phyloP scores from a whole-genome alignment of 2,329 filamentous ascomycete genomes.

The Chrysoporthe puriensis region DNA sequence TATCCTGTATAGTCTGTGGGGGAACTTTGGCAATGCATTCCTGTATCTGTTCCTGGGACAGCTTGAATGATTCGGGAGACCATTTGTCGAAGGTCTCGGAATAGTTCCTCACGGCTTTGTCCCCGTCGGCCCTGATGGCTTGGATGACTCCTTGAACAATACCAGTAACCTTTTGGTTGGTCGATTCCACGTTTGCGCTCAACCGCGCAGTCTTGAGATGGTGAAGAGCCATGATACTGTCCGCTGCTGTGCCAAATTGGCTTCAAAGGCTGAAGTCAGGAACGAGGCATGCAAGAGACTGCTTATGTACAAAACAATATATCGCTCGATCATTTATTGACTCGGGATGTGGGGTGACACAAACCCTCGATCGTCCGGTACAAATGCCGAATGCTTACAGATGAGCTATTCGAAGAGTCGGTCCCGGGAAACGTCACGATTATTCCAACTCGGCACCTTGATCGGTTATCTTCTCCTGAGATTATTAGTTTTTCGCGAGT shows the following conservation, averaged over 20 bases:
- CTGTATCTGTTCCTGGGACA: neutral
- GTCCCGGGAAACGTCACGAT: neutral
- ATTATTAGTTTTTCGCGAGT: neutral
- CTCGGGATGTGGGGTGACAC: neutral
- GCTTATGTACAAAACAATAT: neutral
- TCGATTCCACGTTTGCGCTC: neutral
- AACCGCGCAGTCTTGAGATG: neutral
- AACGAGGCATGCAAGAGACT: neutral
- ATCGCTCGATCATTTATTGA: neutral
- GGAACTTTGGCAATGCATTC: neutral
- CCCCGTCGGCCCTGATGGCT: neutral
- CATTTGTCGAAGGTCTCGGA: neutral
- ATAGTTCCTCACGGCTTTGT: neutral
- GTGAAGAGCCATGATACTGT: neutral
- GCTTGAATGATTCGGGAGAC: neutral
- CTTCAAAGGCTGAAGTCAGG: neutral
- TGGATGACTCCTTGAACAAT: neutral
- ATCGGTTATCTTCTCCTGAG: neutral
- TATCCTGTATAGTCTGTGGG: slow-evolving; percentile 45
- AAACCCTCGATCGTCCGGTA: neutral
- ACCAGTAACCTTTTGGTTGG: neutral
- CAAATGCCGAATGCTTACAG: neutral
- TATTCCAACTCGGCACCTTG: neutral
- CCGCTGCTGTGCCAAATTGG: neutral
- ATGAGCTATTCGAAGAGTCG: neutral